Percentiles rank a stretch among this genome's conserved stretches.
Conservation (phyloP, 495 filamentous ascomycete species). For the Aspergillus carlsbadensis region DNA sequence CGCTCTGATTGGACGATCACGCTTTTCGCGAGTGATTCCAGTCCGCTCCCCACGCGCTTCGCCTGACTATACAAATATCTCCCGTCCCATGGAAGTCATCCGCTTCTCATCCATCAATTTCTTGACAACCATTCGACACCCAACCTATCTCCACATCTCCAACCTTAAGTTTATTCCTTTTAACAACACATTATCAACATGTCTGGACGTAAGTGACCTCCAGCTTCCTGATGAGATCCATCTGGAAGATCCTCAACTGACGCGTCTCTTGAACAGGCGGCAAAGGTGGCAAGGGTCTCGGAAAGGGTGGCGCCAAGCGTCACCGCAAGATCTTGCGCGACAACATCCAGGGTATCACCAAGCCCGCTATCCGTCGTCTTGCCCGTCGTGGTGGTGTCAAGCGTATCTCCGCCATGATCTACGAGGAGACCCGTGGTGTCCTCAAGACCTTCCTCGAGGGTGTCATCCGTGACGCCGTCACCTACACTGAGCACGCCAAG, state of each 20-base stretch:
- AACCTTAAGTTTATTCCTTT: constrained; percentile 18
- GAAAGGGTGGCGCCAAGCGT: constrained; percentile 89
- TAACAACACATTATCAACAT: constrained; percentile 47
- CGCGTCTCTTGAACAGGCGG: constrained; percentile 61
- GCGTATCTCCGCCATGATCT: constrained; percentile 99
- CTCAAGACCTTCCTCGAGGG: constrained; percentile 99
- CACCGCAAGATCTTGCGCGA: constrained; percentile 99
- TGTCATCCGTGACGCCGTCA: constrained; percentile 99
- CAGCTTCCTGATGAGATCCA: not conserved
- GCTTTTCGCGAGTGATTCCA: constrained; percentile 44
- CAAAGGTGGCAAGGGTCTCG: constrained; percentile 98
- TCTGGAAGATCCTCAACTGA: constrained; percentile 29
- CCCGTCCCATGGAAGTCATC: constrained; percentile 31
- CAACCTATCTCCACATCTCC: constrained; percentile 32
- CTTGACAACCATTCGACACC: constrained; percentile 38
- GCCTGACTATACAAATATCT: constrained; percentile 48
- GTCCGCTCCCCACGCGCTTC: constrained; percentile 27
- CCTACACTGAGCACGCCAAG: constrained; percentile 98
- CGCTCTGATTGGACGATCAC: constrained; percentile 42
- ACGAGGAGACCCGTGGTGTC: constrained; percentile 99
- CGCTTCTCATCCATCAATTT: constrained; percentile 39
- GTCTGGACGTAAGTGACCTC: constrained; percentile 65
- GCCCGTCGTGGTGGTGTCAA: constrained; percentile 99
- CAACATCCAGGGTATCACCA: constrained; percentile 99
- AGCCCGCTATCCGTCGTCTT: constrained; percentile 99